A percentile compares a stretch with the other conserved stretches of the same genome.
Conservation (phyloP, 495 filamentous ascomycete genomes). For the Entonaema liquescens region DNA sequence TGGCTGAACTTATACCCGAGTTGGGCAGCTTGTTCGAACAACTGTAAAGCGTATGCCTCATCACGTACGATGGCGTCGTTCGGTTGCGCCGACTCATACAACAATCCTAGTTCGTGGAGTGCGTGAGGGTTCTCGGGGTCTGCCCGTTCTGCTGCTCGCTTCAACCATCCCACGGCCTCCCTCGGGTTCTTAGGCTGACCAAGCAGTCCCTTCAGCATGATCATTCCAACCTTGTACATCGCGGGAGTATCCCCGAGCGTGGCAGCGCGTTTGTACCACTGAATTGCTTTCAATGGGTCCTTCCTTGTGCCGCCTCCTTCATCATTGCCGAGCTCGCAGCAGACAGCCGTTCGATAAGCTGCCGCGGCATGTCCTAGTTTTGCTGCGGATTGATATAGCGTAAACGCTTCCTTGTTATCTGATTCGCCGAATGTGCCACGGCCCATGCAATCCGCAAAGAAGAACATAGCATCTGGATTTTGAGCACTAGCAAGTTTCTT, state of each 20-base stretch:
- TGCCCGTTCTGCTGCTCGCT: conserved; percentile 88
- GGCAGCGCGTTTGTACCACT: conserved; percentile 96
- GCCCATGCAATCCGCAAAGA: conserved; percentile 88
- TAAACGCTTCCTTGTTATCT: conserved; percentile 90
- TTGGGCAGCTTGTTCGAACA: conserved; percentile 89
- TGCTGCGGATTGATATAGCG: conserved; percentile 90
- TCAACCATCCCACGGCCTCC: conserved; percentile 90
- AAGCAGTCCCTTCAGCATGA: conserved; percentile 90
- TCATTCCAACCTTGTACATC: conserved; percentile 99
- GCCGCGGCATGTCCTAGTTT: conserved; percentile 85
- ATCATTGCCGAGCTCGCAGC: conserved; percentile 95
- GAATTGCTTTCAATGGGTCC: conserved; percentile 91
- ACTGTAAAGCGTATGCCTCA: conserved; percentile 75
- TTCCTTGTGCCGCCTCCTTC: conserved; percentile 90
- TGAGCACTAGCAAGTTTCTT: conserved; percentile 77
- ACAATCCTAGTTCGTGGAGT: conserved; percentile 86
- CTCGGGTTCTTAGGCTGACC: conserved; percentile 84
- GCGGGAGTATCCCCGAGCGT: conserved; percentile 88
- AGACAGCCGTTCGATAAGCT: conserved; percentile 95
- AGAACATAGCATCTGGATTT: conserved; percentile 90
- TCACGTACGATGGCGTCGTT: conserved; percentile 81
- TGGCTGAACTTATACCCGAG: conserved; percentile 96
- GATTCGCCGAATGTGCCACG: conserved; percentile 71
- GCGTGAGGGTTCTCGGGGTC: conserved; percentile 94
- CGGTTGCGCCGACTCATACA: conserved; percentile 77